Evolutionary conservation across 768 basidiomycete genomes (phyloP), one percentile per base, ranked within the genome.

Genomic region (Bullera alba): DNA sequence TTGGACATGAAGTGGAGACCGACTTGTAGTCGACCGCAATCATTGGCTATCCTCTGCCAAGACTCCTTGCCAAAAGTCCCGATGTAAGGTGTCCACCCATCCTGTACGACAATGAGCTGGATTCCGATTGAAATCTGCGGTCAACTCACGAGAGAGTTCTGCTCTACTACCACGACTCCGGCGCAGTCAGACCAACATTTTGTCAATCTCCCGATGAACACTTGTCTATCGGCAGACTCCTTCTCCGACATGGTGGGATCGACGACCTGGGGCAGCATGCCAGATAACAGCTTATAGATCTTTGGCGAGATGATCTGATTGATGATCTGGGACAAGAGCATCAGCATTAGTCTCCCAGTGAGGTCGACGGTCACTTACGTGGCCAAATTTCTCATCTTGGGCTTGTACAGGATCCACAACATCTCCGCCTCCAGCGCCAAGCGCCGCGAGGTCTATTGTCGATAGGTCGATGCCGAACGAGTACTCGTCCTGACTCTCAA

Each of bases 171-270:
- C 15, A 82, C 60, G 16, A 87, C 77, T 48, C 77, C 76, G 0
- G 80, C 81, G 57, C 83, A 87, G 4, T 82, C 80, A 5, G 85
- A 75, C 85, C 86, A 90, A 58, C 82, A 83, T 48, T 81, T 79
- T 27, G 86, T 76, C 76, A 86, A 80, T 23, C 70, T 63, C 58
- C 81, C 80, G 23, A 81, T 77, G 43, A 79, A 77, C 25, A 53
- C 53, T 29, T 66, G 63, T 39, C 51, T 30, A 16, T 67, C 63
- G 10, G 41, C 46, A 15, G 42, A 67, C 58, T 48, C 56, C 49
- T 42, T 67, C 8, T 38, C 30, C 53, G 16, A 60, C 37, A 26
- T 62, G 57, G 45, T 42, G 30, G 57, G 55, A 0, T 51, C 51
- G 2, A 17, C 39, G 12, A 45, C 39, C 17, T 64, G 64, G 22